Conservation (phyloP, 345 rosid genomes). For the Tarenaya hassleriana region DNA sequence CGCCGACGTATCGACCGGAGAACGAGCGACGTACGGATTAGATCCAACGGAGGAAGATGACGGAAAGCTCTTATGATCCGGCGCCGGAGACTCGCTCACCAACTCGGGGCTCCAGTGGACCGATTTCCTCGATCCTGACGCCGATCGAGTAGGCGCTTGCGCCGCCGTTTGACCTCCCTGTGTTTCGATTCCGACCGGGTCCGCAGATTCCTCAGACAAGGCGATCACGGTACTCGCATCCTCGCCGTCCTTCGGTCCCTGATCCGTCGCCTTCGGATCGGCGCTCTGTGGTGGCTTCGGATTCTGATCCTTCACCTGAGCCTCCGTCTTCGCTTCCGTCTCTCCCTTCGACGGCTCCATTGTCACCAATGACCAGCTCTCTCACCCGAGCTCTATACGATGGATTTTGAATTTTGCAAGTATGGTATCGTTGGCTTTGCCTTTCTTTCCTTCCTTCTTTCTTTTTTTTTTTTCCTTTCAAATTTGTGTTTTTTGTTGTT, state of each 20-base stretch:
- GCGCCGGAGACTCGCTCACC: conserved; percentile 44
- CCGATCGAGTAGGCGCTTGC: conserved; percentile 26
- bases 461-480: neutral
- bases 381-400: neutral
- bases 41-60: conserved; percentile 32
- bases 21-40: conserved; percentile 45
- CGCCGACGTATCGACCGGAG: conserved; percentile 35
- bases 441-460: neutral
- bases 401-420: conserved; percentile 18
- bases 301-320: conserved; percentile 33
- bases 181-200: conserved; percentile 26
- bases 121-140: conserved; percentile 46
- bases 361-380: too few relatives aligned
- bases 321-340: conserved; percentile 46
- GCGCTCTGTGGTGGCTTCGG: conserved; percentile 17
- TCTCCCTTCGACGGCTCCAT: conserved; percentile 47
- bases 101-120: conserved; percentile 72
- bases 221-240: conserved; percentile 23
- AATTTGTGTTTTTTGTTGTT: conserved; percentile 1
- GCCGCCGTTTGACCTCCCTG: conserved; percentile 17
- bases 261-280: conserved; percentile 26
- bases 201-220: conserved; percentile 25
- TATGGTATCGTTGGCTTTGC: conserved; percentile 20
- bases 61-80: conserved; percentile 21
- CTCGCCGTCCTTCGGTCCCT: conserved; percentile 27